Conservation (phyloP, 1,139 yeast genomes). For the Blastobotrys apis region DNA sequence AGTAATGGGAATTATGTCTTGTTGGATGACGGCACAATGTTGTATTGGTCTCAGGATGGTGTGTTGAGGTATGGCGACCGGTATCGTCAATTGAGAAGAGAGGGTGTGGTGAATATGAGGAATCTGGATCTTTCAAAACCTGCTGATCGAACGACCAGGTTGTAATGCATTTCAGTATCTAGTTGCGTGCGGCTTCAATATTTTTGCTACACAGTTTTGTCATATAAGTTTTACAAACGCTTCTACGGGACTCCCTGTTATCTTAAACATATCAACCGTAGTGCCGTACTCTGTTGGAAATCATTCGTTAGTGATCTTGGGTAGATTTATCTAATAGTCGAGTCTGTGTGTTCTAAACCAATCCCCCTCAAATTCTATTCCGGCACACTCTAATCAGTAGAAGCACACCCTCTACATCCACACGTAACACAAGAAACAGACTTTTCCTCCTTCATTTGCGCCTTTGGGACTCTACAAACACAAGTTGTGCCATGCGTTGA, state of each 20-base stretch:
- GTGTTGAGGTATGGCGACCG: conserved; percentile 1
- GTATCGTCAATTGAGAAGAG: not conserved
- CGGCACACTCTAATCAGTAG: conserved; percentile 56
- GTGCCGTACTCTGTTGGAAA: no score
- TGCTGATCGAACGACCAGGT: not conserved
- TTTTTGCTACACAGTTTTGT: no score
- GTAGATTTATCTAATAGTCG: no score
- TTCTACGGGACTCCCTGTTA: no score
- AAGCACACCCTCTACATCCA: conserved; percentile 87
- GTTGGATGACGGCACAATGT: not conserved
- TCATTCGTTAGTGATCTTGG: no score
- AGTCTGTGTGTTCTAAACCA: no score
- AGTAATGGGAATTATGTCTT: not conserved
- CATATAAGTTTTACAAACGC: no score
- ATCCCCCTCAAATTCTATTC: no score
- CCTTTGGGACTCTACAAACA: conserved; percentile 80
- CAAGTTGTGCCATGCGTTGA: conserved; percentile 66
- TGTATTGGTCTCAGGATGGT: not conserved
- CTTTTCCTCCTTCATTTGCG: conserved; percentile 35
- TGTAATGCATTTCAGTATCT: not conserved
- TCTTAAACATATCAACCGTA: no score
- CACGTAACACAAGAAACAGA: conserved; percentile 70
- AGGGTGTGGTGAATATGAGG: not conserved
- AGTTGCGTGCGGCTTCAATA: no score
- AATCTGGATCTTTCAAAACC: not conserved